Evolutionary conservation across 208 protist genomes (phyloP).

Genomic region (Giardia muris): DNA sequence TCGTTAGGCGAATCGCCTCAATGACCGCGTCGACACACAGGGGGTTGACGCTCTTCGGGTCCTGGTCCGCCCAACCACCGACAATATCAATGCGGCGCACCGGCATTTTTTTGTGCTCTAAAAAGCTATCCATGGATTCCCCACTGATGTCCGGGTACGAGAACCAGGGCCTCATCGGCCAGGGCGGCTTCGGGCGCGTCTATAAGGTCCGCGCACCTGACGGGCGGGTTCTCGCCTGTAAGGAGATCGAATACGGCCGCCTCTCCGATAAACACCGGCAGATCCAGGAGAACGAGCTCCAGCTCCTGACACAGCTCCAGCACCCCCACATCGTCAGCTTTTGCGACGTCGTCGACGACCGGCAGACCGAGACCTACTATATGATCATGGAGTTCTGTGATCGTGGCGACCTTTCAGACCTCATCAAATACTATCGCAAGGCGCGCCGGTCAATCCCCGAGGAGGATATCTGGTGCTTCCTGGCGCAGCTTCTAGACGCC

Average conservation of each 20-base stretch:
- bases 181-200: constrained; percentile 21
- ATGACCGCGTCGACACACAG: too few species aligned
- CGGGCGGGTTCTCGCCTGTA: constrained; percentile 36
- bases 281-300: constrained; percentile 60
- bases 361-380: constrained; percentile 18
- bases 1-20: too few species aligned
- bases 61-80: too few species aligned
- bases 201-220: not conserved
- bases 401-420: constrained; percentile 33
- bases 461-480: constrained; percentile 15
- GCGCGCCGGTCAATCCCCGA: constrained; percentile 11
- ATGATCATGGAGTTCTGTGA: constrained; percentile 47
- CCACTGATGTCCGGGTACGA: not conserved
- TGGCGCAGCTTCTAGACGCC: constrained; percentile 34
- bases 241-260: constrained; percentile 51
- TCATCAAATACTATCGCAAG: constrained; percentile 27
- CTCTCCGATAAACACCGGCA: constrained; percentile 65
- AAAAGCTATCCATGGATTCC: not conserved
- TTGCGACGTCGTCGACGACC: constrained; percentile 33
- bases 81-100: too few species aligned
- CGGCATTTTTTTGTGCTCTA: too few species aligned
- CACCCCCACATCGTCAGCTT: constrained; percentile 30
- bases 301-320: not conserved
- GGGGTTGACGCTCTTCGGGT: too few species aligned
- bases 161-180: not conserved